Percentiles rank a stretch among this genome's conserved stretches.
Conservation (phyloP, 495 filamentous ascomycete genomes). For the Aspergillus kassunensis region DNA sequence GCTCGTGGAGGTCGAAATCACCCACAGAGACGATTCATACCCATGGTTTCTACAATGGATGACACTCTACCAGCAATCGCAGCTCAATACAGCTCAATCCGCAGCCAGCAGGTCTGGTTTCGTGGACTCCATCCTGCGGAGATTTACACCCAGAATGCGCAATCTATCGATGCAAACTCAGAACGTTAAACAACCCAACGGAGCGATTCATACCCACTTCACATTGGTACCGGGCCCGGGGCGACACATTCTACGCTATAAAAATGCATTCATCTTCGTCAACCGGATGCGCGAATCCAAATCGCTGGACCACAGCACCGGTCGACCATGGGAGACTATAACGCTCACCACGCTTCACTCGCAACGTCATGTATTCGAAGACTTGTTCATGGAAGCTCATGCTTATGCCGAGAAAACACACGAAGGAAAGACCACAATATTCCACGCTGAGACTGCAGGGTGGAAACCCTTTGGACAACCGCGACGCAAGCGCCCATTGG, state of each 20-base stretch:
- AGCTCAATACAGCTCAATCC: constrained; percentile 38
- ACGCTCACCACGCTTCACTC: constrained; percentile 88
- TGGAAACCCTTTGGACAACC: constrained; percentile 89
- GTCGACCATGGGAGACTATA: constrained; percentile 89
- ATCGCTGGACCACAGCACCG: constrained; percentile 65
- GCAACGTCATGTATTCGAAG: constrained; percentile 78
- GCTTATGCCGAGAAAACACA: constrained; percentile 66
- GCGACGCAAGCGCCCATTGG: constrained; percentile 77
- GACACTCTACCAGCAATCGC: constrained; percentile 67
- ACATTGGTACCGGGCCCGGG: constrained; percentile 87
- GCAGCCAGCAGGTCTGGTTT: constrained; percentile 39
- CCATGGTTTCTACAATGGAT: constrained; percentile 94
- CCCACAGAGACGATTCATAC: constrained; percentile 87
- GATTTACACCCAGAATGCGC: constrained; percentile 59
- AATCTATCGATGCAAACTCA: constrained; percentile 67
- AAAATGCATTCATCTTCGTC: constrained; percentile 79
- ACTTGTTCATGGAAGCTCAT: constrained; percentile 82
- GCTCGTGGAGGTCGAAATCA: constrained; percentile 93
- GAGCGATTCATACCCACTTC: constrained; percentile 72
- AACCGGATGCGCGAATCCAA: constrained; percentile 76
- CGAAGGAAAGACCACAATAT: constrained; percentile 94
- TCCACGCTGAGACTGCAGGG: constrained; percentile 71
- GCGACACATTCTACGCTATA: constrained; percentile 78
- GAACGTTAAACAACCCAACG: constrained; percentile 55
- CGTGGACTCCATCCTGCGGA: constrained; percentile 50